Conservation (phyloP, 2,329 filamentous ascomycete species). For the Pseudogymnoascus sp. region DNA sequence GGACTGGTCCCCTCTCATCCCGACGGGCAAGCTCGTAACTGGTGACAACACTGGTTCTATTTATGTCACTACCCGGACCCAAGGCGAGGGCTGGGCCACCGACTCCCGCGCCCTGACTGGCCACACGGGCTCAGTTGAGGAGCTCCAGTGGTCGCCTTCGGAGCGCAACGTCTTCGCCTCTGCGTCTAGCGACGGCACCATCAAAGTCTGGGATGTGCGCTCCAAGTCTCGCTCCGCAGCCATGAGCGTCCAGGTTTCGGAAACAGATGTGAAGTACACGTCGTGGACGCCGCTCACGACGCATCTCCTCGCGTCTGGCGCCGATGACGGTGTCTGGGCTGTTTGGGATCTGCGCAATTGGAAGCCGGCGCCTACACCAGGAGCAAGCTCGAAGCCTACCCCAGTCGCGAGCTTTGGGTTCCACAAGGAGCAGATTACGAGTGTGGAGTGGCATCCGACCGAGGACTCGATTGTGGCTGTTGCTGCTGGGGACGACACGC, state of each 20-base stretch:
- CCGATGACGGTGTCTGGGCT: constrained; percentile 87
- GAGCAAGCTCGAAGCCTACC: constrained; percentile 50
- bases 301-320: constrained; percentile 85
- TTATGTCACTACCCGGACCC: constrained; percentile 77
- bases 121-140: constrained; percentile 81
- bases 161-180: constrained; percentile 93
- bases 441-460: constrained; percentile 93
- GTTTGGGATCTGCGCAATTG: constrained; percentile 96
- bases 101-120: constrained; percentile 78
- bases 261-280: constrained; percentile 87
- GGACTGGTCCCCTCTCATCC: constrained; percentile 86
- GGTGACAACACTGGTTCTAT: constrained; percentile 89
- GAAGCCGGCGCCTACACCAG: constrained; percentile 59
- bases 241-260: constrained; percentile 76
- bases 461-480: constrained; percentile 95
- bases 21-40: constrained; percentile 79
- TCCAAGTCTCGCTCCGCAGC: constrained; percentile 86
- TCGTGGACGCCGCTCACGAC: constrained; percentile 87
- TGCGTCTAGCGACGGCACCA: constrained; percentile 85
- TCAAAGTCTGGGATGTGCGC: constrained; percentile 92
- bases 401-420: constrained; percentile 92
- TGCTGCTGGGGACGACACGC: constrained; percentile 84
- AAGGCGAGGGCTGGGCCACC: constrained; percentile 83
- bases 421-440: constrained; percentile 94
- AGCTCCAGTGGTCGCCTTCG: constrained; percentile 92